phyloP scores from a whole-genome alignment of 2,329 filamentous ascomycete genomes.

The Plenodomus lindquistii region DNA sequence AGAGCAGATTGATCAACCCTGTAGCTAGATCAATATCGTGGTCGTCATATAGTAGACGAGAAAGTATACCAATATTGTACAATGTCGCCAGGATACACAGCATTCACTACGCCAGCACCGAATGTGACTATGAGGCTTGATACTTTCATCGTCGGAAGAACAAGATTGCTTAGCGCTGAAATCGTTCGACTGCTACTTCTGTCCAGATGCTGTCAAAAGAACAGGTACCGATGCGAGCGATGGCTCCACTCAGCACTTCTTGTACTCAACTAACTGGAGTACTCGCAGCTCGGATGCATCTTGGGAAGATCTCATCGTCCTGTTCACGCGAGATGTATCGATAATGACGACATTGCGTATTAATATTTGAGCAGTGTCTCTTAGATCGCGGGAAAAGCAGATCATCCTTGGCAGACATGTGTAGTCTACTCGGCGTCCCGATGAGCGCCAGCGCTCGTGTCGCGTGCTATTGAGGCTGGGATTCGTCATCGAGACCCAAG shows the following conservation, averaged over 20 bases:
- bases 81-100: slow-evolving; percentile 18
- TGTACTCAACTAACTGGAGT: neutral
- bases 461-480: neutral
- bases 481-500: neutral
- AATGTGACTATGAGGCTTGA: neutral
- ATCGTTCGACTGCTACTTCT: too few species aligned
- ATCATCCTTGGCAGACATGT: neutral
- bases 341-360: neutral
- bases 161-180: too few species aligned
- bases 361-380: neutral
- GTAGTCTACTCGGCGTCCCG: neutral
- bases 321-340: neutral
- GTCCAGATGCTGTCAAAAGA: too few species aligned
- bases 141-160: too few species aligned
- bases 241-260: too few species aligned
- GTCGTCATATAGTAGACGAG: neutral
- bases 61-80: slow-evolving; percentile 23
- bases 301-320: neutral
- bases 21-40: neutral
- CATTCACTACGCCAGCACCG: neutral
- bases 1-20: slow-evolving; percentile 27
- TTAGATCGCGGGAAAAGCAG: neutral
- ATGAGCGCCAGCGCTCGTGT: neutral
- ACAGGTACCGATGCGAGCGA: too few species aligned
- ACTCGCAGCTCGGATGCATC: too few species aligned